Evolutionary conservation across 164 flowering plant species (phyloP).

Genomic region (Stephania japonica): DNA sequence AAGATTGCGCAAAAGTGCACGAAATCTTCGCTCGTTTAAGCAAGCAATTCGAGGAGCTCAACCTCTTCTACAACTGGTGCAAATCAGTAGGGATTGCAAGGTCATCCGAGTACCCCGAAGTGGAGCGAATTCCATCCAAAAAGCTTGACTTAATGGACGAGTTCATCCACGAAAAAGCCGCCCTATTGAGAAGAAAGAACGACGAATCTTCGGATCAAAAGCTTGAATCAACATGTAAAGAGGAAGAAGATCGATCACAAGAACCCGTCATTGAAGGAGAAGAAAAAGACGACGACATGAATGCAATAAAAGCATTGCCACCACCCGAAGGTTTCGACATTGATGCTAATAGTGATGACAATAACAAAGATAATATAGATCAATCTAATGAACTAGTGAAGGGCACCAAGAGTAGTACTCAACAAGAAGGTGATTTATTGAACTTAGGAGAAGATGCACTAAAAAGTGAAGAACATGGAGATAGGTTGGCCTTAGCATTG

Average conservation of each 20-base stretch:
- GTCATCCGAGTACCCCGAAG: conserved; percentile 41
- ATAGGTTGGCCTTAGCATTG: conserved; percentile 59
- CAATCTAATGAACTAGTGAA: no score
- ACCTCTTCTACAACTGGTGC: conserved; percentile 39
- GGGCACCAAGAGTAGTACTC: neutral
- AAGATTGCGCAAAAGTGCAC: conserved; percentile 58
- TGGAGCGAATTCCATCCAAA: conserved; percentile 35
- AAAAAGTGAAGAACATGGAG: conserved; percentile 38
- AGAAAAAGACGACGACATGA: conserved; percentile 37
- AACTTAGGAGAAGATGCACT: conserved; percentile 32
- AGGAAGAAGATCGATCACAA: neutral
- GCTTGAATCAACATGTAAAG: neutral
- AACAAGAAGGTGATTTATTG: conserved; percentile 46
- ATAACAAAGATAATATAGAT: conserved; percentile 12
- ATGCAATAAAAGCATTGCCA: conserved; percentile 52
- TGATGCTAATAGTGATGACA: conserved; percentile 17
- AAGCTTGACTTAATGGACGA: conserved; percentile 50
- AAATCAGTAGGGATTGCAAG: conserved; percentile 30
- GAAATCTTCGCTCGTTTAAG: conserved; percentile 59
- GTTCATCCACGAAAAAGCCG: conserved; percentile 30
- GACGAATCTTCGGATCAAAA: neutral
- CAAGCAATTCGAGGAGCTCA: conserved; percentile 78
- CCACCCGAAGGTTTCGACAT: conserved; percentile 36
- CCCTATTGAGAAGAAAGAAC: conserved; percentile 11
- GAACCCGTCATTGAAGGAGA: neutral